phyloP scores from a whole-genome alignment of 2,329 filamentous ascomycete genomes.

The Albifimbria verrucaria region DNA sequence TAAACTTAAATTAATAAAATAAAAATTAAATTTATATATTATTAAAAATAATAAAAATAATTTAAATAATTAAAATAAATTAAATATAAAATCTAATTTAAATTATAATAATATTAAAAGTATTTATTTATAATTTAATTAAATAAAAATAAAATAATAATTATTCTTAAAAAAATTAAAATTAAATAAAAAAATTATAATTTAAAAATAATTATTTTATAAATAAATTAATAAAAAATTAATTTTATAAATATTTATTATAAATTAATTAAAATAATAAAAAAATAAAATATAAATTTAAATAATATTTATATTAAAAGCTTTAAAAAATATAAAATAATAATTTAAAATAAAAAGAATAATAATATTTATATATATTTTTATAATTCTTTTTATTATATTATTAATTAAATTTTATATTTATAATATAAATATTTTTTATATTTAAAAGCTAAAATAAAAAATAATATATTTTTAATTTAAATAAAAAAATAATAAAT shows the following conservation, averaged over 20 bases:
- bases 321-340: constrained; percentile 18
- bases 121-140: too few relatives aligned
- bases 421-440: too few relatives aligned
- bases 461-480: too few relatives aligned
- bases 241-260: neutral
- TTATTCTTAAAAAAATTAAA: neutral
- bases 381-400: constrained; percentile 4
- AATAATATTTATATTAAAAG: constrained; percentile 20
- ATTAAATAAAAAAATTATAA: neutral
- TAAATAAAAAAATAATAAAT: too few relatives aligned
- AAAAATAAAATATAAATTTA: neutral
- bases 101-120: too few relatives aligned
- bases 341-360: constrained; percentile 10
- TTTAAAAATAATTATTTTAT: neutral
- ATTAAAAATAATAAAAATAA: neutral
- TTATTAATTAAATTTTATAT: too few relatives aligned
- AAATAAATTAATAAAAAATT: neutral
- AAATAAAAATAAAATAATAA: neutral
- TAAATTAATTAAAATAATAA: neutral
- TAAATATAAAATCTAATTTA: neutral
- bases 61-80: neutral
- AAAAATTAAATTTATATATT: neutral
- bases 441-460: too few relatives aligned
- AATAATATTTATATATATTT: neutral
- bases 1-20: neutral